Percentiles rank a stretch among this genome's conserved stretches.
Conservation (phyloP, 768 basidiomycete species). For the Auriculariales sp. region DNA sequence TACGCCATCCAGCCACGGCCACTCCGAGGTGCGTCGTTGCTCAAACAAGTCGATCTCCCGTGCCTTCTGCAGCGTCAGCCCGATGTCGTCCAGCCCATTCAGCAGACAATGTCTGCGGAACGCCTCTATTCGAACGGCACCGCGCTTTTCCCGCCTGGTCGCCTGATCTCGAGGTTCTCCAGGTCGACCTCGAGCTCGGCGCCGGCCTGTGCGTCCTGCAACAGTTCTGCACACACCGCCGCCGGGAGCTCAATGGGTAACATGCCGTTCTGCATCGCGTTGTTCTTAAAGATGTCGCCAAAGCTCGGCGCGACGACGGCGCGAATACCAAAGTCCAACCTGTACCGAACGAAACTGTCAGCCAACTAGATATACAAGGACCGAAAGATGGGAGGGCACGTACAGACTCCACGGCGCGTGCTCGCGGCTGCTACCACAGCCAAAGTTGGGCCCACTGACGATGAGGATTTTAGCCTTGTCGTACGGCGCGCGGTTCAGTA, state of each 20-base stretch:
- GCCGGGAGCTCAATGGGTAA: slow-evolving; percentile 61
- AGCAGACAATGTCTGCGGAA: slow-evolving; percentile 90
- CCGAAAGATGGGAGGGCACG: slow-evolving; percentile 16
- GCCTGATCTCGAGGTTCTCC: slow-evolving; percentile 61
- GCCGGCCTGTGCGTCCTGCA: slow-evolving; percentile 62
- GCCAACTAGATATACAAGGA: not conserved
- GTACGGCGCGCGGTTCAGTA: slow-evolving; percentile 71
- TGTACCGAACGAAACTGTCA: slow-evolving; percentile 13
- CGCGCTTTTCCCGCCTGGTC: slow-evolving; percentile 38
- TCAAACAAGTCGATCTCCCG: slow-evolving; percentile 69
- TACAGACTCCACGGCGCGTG: slow-evolving; percentile 83
- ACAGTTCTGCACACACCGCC: slow-evolving; percentile 55
- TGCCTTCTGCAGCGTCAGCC: slow-evolving; percentile 75
- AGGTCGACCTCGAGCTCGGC: slow-evolving; percentile 74
- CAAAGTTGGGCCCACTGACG: slow-evolving; percentile 80
- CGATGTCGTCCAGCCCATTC: slow-evolving; percentile 95
- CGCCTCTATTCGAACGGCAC: slow-evolving; percentile 73
- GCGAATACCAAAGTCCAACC: slow-evolving; percentile 82
- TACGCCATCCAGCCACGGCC: slow-evolving; percentile 97
- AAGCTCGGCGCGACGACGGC: slow-evolving; percentile 81
- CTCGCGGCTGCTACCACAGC: slow-evolving; percentile 80
- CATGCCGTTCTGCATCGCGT: slow-evolving; percentile 90
- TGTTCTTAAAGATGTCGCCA: slow-evolving; percentile 82
- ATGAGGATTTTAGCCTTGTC: slow-evolving; percentile 65
- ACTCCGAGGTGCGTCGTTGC: slow-evolving; percentile 52